These are phyloP conservation scores for Aspergillus sp. DNA, from an alignment of 2,329 filamentous ascomycete genomes.

Conservation along the genomic window DNA sequence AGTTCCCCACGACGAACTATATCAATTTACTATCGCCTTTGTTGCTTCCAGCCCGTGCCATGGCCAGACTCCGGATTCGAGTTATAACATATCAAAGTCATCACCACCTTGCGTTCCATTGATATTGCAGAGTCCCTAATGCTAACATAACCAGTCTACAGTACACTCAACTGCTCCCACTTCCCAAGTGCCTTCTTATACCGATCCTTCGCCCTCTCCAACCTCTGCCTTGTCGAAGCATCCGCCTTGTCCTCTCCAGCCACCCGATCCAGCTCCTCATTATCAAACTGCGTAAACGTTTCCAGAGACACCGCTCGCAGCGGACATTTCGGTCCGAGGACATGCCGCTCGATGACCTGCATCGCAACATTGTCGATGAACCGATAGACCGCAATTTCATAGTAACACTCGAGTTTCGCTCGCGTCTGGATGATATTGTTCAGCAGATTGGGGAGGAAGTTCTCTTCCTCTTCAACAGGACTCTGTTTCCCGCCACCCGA, in stretches of 20 bases:
- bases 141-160: not conserved
- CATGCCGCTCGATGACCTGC: slow-evolving; percentile 19
- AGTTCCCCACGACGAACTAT: too few relatives aligned
- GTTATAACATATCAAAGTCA: too few relatives aligned
- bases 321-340: slow-evolving; percentile 20
- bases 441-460: slow-evolving; percentile 3
- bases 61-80: too few relatives aligned
- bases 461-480: not conserved
- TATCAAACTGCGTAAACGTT: slow-evolving; percentile 11
- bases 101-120: too few relatives aligned
- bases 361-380: slow-evolving; percentile 25
- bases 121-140: too few relatives aligned
- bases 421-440: slow-evolving; percentile 17
- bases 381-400: slow-evolving; percentile 15
- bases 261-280: slow-evolving; percentile 18
- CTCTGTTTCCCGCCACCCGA: too few relatives aligned
- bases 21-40: too few relatives aligned
- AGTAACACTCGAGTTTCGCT: slow-evolving; percentile 14
- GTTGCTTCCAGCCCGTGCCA: too few relatives aligned
- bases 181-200: slow-evolving; percentile 16
- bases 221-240: slow-evolving; percentile 10
- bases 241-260: slow-evolving; percentile 23
- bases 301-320: slow-evolving; percentile 12
- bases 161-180: slow-evolving; percentile 6
- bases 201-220: slow-evolving; percentile 14